Evolutionary conservation across 768 basidiomycete genomes (phyloP).

Genomic region (Coprinopsis cinerea): DNA sequence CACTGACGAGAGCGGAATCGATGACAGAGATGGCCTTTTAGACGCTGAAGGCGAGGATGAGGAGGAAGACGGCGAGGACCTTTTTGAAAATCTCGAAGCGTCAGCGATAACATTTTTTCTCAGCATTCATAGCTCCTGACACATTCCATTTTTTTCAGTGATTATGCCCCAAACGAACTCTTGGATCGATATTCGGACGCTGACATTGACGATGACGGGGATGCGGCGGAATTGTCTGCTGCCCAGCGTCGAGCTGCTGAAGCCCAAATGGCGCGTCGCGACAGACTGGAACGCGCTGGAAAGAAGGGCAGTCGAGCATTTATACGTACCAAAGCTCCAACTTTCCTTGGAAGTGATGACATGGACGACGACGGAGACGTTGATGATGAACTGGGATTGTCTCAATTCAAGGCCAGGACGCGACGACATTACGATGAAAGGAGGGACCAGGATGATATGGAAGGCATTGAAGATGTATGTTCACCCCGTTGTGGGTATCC

Average conservation of each 20-base stretch:
- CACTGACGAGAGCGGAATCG: conserved; percentile 74
- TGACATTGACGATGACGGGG: conserved; percentile 80
- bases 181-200: conserved; percentile 86
- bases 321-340: conserved; percentile 74
- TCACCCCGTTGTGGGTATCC: neutral
- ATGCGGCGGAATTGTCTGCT: conserved; percentile 60
- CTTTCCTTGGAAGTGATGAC: conserved; percentile 81
- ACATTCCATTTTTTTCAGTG: conserved; percentile 35
- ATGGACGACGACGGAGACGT: conserved; percentile 70
- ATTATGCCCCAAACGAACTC: conserved; percentile 78
- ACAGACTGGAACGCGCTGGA: conserved; percentile 66
- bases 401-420: conserved; percentile 74
- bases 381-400: conserved; percentile 59
- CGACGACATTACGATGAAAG: conserved; percentile 93
- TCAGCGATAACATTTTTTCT: conserved; percentile 27
- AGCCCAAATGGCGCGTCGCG: conserved; percentile 80
- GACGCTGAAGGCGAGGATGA: conserved; percentile 71
- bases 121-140: conserved; percentile 12
- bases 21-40: conserved; percentile 60
- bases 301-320: conserved; percentile 69
- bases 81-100: conserved; percentile 84
- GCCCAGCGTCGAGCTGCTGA: conserved; percentile 79
- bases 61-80: conserved; percentile 92
- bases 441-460: conserved; percentile 84
- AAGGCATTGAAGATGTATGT: conserved; percentile 80